These are phyloP conservation scores for Hippophae gyantsensis DNA, from an alignment of 306 rosid species.

Conservation along the genomic window DNA sequence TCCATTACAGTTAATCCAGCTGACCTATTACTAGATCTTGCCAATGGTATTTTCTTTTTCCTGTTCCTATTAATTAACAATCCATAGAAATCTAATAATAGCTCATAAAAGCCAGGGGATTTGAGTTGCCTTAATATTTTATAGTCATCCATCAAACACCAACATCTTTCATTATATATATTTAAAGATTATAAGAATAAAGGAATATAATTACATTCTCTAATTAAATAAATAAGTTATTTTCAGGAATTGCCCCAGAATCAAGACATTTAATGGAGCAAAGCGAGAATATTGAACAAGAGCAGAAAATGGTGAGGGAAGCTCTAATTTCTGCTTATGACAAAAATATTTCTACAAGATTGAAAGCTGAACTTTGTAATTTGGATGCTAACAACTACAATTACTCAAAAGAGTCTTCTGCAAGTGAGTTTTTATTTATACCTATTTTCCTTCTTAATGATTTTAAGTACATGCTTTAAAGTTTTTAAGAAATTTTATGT, in stretches of 20 bases:
- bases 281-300: conserved; percentile 64
- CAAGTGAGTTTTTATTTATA: conserved; percentile 24
- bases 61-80: too few relatives aligned
- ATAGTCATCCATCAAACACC: too few relatives aligned
- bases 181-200: too few relatives aligned
- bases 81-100: too few relatives aligned
- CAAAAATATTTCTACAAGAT: conserved; percentile 47
- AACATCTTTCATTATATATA: too few relatives aligned
- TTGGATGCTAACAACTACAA: conserved; percentile 36
- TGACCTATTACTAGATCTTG: conserved; percentile 93
- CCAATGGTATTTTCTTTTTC: conserved; percentile 53
- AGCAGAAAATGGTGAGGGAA: conserved; percentile 59
- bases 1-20: conserved; percentile 79
- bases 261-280: conserved; percentile 53
- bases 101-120: too few relatives aligned
- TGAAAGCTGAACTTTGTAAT: conserved; percentile 67
- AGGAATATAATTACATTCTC: too few relatives aligned
- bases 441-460: too few relatives aligned
- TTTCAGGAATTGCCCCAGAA: conserved; percentile 74
- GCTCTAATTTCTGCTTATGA: conserved; percentile 70
- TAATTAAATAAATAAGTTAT: background rate
- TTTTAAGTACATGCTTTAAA: too few relatives aligned
- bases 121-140: too few relatives aligned
- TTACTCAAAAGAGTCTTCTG: conserved; percentile 36
- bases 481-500: too few relatives aligned